These are phyloP conservation scores for Pseudogymnoascus sp. DNA, from an alignment of 2,329 filamentous ascomycete species.

Conservation along the genomic window DNA sequence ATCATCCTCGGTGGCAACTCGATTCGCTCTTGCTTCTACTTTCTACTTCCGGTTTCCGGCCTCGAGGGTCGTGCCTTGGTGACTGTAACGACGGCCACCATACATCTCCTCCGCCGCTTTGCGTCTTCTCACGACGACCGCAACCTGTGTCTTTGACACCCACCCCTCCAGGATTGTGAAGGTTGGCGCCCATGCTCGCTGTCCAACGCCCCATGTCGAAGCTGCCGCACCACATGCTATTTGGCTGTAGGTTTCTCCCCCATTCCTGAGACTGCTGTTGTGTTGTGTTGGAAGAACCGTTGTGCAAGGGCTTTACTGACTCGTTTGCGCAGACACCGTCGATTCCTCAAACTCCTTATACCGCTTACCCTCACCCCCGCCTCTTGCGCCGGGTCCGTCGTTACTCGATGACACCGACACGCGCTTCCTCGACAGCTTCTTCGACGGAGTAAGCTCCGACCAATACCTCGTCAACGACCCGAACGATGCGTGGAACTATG, in stretches of 20 bases:
- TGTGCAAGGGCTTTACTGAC: background rate
- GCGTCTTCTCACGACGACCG: background rate
- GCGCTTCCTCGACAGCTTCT: constrained; percentile 49
- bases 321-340: constrained; percentile 33
- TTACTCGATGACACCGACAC: constrained; percentile 55
- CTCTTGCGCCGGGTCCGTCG: constrained; percentile 54
- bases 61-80: background rate
- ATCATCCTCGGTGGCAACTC: background rate
- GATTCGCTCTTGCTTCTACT: background rate
- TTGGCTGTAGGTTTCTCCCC: constrained; percentile 52
- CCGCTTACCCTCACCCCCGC: constrained; percentile 45
- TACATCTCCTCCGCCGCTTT: background rate
- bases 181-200: constrained; percentile 45
- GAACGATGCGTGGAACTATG: constrained; percentile 42
- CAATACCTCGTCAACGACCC: constrained; percentile 33
- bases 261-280: background rate
- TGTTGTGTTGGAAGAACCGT: background rate
- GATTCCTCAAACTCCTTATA: constrained; percentile 34
- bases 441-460: constrained; percentile 44
- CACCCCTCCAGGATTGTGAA: background rate
- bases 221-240: constrained; percentile 48
- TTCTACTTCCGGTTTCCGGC: background rate
- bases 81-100: background rate
- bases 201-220: constrained; percentile 46
- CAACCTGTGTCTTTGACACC: background rate